Evolutionary conservation across 73 alveolate genomes (phyloP), one percentile per base, ranked within the genome.

Genomic region (Tetrahymena borealis): DNA sequence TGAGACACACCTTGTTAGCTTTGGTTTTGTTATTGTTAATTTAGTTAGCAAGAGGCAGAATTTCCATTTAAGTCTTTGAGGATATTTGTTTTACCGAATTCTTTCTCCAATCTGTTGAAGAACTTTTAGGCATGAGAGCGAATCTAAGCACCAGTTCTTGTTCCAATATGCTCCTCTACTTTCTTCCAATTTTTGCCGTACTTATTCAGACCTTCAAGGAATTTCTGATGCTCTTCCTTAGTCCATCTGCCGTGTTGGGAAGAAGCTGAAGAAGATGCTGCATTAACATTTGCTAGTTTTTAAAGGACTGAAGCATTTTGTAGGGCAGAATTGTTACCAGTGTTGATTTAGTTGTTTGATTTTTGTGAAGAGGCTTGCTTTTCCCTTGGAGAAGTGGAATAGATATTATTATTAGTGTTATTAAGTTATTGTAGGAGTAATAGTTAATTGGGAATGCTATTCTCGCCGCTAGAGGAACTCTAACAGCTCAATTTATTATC

Each of bases 91-190:
- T 60, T 60, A 24, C 85, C 85, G 28, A 60, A 93, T 35, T 93
- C 95, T 40, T 93, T 93, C 38, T 95, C 96, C 28, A 96, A 90
- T 92, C 96, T 96, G 35, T 94, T 97, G 78, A 96, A 96, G 95
- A 96, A 96, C 93, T 96, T 96, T 91, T 96, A 92, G 39, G 98
- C 98, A 78, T 96, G 98, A 9, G 98, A 96, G 28, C 98, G 60
- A 32, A 95, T 94, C 60, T 96, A 93, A 11, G 98, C 96, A 77
- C 98, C 96, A 28, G 96, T 94, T 43, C 98, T 96, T 24, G 98
- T 91, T 79, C 95, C 94, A 42, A 96, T 97, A 91, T 96, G 95
- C 78, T 96, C 96, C 94, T 96, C 97, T 11, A 96, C 98, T 78
- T 95, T 96, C 78, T 93, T 93, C 98, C 98, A 96, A 31, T 96